Base-by-base conservation (phyloP, 2,329 filamentous ascomycete species). In the Cordyceps cateniannulata region DNA sequence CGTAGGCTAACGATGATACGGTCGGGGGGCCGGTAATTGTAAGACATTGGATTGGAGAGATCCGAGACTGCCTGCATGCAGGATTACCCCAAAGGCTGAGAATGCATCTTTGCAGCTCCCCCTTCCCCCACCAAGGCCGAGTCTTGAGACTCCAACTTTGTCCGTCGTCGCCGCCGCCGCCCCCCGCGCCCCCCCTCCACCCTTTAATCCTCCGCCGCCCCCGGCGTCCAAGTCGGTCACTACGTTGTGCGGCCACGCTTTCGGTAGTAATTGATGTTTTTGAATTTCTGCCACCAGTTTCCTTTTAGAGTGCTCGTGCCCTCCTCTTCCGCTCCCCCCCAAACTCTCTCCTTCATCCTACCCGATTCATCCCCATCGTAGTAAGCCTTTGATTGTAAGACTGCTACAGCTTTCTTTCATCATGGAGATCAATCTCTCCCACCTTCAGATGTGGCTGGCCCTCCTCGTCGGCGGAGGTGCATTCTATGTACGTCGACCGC, bases 371-470 rank as follows among this genome's bases (percentile, higher is more conserved):
- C 35, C 38, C 38, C 22, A 32, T 25, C 42, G 51, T 51, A 55
- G 51, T 27, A 14, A 32, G 25, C 40, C 48, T 42, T 53, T 18
- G 20, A 27, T 59, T 51, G 47, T 24, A 51, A 49, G 53, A 48
- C 16, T n/a, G n/a, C 29, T 6, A 53, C 48, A 32, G 27, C 35
- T 20, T n/a, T 32, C 22, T 27, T 60, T 42, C 54, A 65, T 62
- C 50, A 73, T 72, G 71, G 65, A 64, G 50, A 47, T 72, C 45
- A 62, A 70, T 59, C 44, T 70, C 35, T 66, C 68, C 62, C 76
- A 78, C 57, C 56, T 79, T 50, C 70, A 71, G 65, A 64, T 74
- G 54, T 80, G 77, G 72, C 67, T 79, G 52, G 75, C 71, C 50
- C 45, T 76, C 25, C 54, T 77, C 40, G 69, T 71, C 20, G 70